Evolutionary conservation across 441 rosid species (phyloP).

Genomic region (Macaranga tanarius): DNA sequence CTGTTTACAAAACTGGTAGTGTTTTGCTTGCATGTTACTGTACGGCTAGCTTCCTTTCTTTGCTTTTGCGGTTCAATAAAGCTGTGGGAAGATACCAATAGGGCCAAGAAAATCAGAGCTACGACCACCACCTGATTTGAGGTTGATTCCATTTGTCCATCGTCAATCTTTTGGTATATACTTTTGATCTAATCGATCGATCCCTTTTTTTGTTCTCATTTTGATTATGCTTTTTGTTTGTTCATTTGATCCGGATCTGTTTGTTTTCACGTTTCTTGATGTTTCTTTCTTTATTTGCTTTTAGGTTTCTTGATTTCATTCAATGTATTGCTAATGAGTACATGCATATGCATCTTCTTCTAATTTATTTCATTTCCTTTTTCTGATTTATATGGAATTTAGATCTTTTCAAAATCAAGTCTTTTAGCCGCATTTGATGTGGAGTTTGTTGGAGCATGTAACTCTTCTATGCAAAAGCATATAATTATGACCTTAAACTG

Average conservation of each 20-base stretch:
- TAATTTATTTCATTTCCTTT: not conserved
- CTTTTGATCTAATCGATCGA: slow-evolving; percentile 9
- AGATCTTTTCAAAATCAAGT: too few species aligned
- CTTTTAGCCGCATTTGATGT: too few species aligned
- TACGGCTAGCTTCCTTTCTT: not conserved
- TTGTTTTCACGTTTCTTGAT: not conserved
- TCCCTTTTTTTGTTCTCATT: not conserved
- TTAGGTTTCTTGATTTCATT: too few species aligned
- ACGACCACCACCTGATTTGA: not conserved
- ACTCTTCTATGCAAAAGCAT: too few species aligned
- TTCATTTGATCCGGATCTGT: slow-evolving; percentile 15
- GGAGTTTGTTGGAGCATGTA: too few species aligned
- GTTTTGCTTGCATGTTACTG: slow-evolving; percentile 16
- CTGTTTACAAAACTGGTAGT: not conserved
- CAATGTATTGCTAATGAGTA: not conserved
- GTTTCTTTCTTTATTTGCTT: not conserved
- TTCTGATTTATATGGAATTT: too few species aligned
- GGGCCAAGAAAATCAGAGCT: slow-evolving; percentile 35
- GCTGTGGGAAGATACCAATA: slow-evolving; percentile 97
- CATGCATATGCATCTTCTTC: not conserved
- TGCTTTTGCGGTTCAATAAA: slow-evolving; percentile 80
- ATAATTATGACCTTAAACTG: too few species aligned
- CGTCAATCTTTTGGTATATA: not conserved
- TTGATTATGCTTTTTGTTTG: not conserved
- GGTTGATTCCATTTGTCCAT: not conserved